These are phyloP conservation scores for Stellera chamaejasme DNA, from an alignment of 345 rosid species.

Conservation along the genomic window DNA sequence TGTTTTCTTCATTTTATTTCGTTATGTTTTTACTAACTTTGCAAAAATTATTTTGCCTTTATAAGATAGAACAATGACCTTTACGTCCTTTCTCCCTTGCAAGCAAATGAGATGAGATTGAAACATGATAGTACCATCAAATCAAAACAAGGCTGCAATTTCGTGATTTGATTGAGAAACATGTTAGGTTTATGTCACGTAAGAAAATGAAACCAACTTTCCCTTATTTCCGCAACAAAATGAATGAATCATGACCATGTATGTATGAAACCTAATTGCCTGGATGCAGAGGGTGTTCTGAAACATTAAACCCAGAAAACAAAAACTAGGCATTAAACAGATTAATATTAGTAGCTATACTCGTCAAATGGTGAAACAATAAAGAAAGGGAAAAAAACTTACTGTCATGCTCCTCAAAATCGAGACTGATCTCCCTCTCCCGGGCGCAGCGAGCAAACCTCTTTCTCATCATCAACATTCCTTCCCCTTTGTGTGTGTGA, in stretches of 20 bases:
- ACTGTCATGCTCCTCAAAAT: conserved; percentile 82
- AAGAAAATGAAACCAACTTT: no score
- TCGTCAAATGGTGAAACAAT: neutral
- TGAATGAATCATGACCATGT: no score
- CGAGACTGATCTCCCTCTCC: conserved; percentile 68
- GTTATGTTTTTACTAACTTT: no score
- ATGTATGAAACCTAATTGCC: no score
- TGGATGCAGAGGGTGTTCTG: neutral
- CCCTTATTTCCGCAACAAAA: no score
- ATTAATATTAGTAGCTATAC: neutral
- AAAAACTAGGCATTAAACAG: conserved; percentile 3
- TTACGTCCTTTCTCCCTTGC: conserved; percentile 12
- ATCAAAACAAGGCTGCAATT: neutral
- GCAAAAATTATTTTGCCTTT: conserved; percentile 3
- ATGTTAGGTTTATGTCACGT: no score
- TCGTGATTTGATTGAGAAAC: neutral
- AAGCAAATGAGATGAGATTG: neutral
- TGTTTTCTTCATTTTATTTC: no score
- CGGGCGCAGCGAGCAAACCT: conserved; percentile 67
- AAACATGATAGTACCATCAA: conserved; percentile 4
- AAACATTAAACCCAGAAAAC: neutral
- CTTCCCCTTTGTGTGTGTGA: neutral
- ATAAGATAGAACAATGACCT: conserved; percentile 8
- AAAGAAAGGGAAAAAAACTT: conserved; percentile 17
- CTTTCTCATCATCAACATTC: conserved; percentile 61